Conservation (phyloP, 179 eudicot species). For the Nepenthes alata region DNA sequence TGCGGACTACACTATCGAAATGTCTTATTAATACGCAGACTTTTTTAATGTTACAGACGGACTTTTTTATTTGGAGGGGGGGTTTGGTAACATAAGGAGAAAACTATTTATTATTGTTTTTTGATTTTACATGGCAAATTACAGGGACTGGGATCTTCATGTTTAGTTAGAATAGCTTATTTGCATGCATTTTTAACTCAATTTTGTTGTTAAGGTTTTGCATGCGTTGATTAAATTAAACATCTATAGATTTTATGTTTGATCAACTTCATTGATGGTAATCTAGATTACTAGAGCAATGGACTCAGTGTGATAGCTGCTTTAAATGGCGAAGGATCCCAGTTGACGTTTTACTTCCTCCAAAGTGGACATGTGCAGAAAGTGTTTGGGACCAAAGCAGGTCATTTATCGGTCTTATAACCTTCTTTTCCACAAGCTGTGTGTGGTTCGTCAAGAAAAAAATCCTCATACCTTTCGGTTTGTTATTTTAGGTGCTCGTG, state of each 20-base stretch:
- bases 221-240: background rate
- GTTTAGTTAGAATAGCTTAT: too few species aligned
- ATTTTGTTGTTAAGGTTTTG: too few species aligned
- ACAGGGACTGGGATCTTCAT: too few species aligned
- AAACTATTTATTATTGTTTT: too few species aligned
- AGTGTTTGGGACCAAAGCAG: slow-evolving; percentile 37
- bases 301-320: slow-evolving; percentile 43
- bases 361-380: slow-evolving; percentile 39
- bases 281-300: slow-evolving; percentile 32
- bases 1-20: too few species aligned
- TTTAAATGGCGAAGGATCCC: slow-evolving; percentile 41
- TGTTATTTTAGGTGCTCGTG: slow-evolving; percentile 32
- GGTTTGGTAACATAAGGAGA: too few species aligned
- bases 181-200: too few species aligned
- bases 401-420: slow-evolving; percentile 9
- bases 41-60: too few species aligned
- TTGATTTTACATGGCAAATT: too few species aligned
- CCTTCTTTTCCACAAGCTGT: background rate
- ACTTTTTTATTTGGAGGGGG: too few species aligned
- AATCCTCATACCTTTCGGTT: slow-evolving; percentile 4
- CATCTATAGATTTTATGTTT: background rate
- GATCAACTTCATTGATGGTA: background rate
- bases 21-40: too few species aligned
- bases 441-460: background rate
- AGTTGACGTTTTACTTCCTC: slow-evolving; percentile 34